Evolutionary conservation across 148 eudicot genomes (phyloP).

Genomic region (Hydrangea macrophylla): DNA sequence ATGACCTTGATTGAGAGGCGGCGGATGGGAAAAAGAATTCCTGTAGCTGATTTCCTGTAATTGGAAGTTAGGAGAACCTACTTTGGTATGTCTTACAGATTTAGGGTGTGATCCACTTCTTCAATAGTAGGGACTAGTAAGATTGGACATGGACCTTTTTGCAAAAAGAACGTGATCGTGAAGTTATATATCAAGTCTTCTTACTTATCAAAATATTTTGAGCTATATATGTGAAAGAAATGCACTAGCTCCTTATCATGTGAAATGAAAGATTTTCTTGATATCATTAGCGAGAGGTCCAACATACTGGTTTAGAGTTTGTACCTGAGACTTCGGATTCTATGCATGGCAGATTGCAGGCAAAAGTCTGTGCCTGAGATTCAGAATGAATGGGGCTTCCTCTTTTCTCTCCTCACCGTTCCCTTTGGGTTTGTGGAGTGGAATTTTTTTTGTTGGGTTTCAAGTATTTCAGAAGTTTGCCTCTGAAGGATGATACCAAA

Average conservation of each 20-base stretch:
- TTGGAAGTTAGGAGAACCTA: constrained; percentile 1
- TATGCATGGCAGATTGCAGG: not conserved
- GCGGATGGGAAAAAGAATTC: not conserved
- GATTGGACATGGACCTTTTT: not conserved
- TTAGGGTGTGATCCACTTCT: too few relatives aligned
- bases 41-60: not conserved
- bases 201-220: too few relatives aligned
- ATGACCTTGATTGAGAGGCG: not conserved
- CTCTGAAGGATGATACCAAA: not conserved
- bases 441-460: not conserved
- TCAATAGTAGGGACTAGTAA: not conserved
- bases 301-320: not conserved
- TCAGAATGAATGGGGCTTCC: not conserved
- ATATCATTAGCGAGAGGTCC: too few relatives aligned
- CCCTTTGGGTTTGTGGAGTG: not conserved
- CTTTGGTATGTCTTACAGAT: not conserved
- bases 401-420: not conserved
- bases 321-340: not conserved
- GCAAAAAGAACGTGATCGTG: not conserved
- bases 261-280: not conserved
- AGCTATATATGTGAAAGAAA: too few relatives aligned
- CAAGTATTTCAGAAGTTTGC: not conserved
- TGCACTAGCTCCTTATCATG: not conserved
- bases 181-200: too few relatives aligned
- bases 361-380: not conserved